Evolutionary conservation across 2,329 filamentous ascomycete genomes (phyloP), one percentile per base, ranked within the genome.

Genomic region (Pyrenochaeta sp.): DNA sequence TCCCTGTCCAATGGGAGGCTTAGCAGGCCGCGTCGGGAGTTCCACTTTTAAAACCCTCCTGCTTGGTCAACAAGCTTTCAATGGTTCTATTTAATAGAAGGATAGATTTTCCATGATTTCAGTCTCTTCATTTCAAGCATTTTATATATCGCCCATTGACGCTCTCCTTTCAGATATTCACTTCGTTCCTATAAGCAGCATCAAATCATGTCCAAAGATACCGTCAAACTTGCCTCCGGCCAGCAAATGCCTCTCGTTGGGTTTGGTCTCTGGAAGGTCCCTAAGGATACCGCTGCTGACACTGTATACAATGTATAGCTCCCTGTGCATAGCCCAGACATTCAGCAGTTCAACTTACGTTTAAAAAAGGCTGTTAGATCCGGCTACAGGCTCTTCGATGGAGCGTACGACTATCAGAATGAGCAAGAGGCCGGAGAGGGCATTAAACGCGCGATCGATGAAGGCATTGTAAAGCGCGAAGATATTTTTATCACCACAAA

Each of bases 401-500:
- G 66, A 36, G 67, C 68, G 39, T 66, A 63, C 42, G 66, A 64
- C 45, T 67, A 68, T 46, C 54, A 60, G 30, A 67, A 68, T 47
- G 58, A 68, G 45, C 61, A 61, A 31, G 61, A 63, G 29, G 54
- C 57, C 33, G 63, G 61, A 23, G 42, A 61, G 33, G 63, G 59
- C 40, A 61, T 68, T 50, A 44, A 30, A 10, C 57, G 56, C n/a
- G 59, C 63, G 4, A 63, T 65, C 42, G 47, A 49, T 2, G 61
- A 65, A 15, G 55, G 55, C 20, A 85, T 87, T 55, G 60, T 67
- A n/a, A 64, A 64, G 51, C 62, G 63, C 30, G 85, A 89, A 77
- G 91, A 96, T 14, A 89, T 96, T 72, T 96, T 96, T 85, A 85
- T 96, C 72, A 91, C 92, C 60, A 91, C 89, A 75, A 96, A 96